phyloP scores from a whole-genome alignment of 2,329 filamentous ascomycete species.

The Orbilia quercus region DNA sequence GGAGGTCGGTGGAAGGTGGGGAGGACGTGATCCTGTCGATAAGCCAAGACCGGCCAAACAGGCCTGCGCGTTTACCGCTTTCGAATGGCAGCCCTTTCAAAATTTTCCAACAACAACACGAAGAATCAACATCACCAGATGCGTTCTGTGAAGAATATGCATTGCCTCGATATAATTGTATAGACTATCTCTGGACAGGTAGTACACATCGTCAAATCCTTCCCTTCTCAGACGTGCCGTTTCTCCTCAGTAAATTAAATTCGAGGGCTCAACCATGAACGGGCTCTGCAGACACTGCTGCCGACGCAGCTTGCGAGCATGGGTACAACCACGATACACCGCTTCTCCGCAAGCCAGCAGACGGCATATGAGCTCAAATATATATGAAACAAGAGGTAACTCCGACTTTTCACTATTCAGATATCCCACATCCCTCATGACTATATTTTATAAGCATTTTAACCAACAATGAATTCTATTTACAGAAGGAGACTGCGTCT shows the following conservation, averaged over 20 bases:
- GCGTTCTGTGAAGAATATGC: slow-evolving; percentile 1
- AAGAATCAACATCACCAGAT: slow-evolving; percentile 13
- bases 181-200: background rate
- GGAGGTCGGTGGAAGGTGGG: slow-evolving; percentile 51
- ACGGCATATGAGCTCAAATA: slow-evolving; percentile 46
- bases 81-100: too few species aligned
- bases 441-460: too few species aligned
- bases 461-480: background rate
- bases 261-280: slow-evolving; percentile 17
- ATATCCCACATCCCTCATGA: too few species aligned
- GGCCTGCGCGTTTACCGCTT: slow-evolving; percentile 27
- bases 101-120: slow-evolving; percentile 52
- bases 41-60: slow-evolving; percentile 52
- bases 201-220: background rate
- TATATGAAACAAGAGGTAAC: slow-evolving; percentile 20
- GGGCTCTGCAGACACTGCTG: slow-evolving; percentile 5
- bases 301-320: slow-evolving; percentile 14
- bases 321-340: background rate
- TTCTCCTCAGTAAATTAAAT: background rate
- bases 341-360: background rate
- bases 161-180: background rate
- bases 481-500: slow-evolving; percentile 40
- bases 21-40: slow-evolving; percentile 56
- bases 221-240: background rate
- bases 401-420: too few species aligned